Base-by-base conservation (phyloP, 164 flowering plant species). In the Vitis rotundifolia region DNA sequence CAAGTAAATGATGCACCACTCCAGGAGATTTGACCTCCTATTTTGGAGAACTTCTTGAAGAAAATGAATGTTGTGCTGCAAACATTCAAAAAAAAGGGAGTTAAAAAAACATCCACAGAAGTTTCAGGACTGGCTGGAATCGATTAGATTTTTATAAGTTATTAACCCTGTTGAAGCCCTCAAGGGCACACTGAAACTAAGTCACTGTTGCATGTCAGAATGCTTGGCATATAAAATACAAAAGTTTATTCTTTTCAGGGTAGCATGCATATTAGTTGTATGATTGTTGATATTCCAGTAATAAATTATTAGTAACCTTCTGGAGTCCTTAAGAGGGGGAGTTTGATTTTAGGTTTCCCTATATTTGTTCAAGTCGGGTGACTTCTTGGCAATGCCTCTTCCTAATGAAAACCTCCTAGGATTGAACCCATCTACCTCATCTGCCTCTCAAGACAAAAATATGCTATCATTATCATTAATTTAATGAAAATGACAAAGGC, bases 1-100 rank as follows among this genome's bases (percentile, higher is more conserved):
- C 70, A 90, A 72, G 65, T 74, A 73, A 47, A 92, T 90, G 73
- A 92, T 86, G 86, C 89, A 86, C 95, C 97, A 92, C 63, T 90
- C 97, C 77, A 85, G 66, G 61, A 89, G 82, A 82, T 90, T 89
- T 12, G 97, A 89, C 72, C 82, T 86, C 71, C 94, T 75, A 68
- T 89, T 90, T 69, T 90, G 97, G 50, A 90, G 86, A 50, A 81
- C 91, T 83, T 88, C 94, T 81, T 92, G 97, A 76, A 92, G 89
- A 73, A 92, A 92, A 81, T 87, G 93, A 77, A 92, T 89, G 85
- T 92, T 92, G 76, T 92, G 97, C 97, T 90, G 93, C 84, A 77
- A 69, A 52, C 49, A 64, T 19, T 22, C 26, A 37, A 59, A 29
- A 22, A 53, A 22, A 15, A 6, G 58, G 13, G 9, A 19, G 22